Evolutionary conservation across 75 land plant species (phyloP), one percentile per base, ranked within the genome.

Genomic region (Selaginella moellendorffii): DNA sequence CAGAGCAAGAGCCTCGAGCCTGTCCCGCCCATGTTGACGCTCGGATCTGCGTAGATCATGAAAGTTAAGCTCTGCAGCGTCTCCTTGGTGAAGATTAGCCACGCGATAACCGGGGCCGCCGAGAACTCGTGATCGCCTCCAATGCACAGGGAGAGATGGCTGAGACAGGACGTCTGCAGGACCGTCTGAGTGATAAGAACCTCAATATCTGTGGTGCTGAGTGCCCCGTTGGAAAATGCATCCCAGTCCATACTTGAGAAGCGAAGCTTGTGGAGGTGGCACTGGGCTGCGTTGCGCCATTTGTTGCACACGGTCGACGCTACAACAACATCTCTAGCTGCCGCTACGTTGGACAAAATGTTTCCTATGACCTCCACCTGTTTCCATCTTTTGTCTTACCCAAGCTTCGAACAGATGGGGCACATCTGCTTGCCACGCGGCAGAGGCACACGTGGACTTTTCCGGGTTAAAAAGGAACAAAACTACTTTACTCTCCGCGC

Each of bases 291-390:
- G 21, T 80, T 78, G 62, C 79, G 70, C 88, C 88, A 88, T 68
- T 85, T 85, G 58, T 77, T 53, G 64, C 88, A 85, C 20, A 82
- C 78, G 21, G 88, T 76, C 20, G 92, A 87, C 0, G 92, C 88
- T 27, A 82, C 65, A 66, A 87, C 81, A 29, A 82, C 83, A 65
- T 87, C 92, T 10, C 88, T 69, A 5, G 92, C 92, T 24, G 81
- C 76, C 29, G 76, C 79, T 31, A 87, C 69, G 24, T 74, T 65
- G 19, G 92, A 85, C 1, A 87, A 71, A 25, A 87, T 85, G 70
- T 85, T 87, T 8, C 93, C 93, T 23, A 88, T 74, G 5, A 88
- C 93, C 67, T 88, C 93, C 21, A 88, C 83, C n/a, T n/a, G n/a
- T n/a, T n/a, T n/a, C n/a, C n/a, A n/a, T n/a, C n/a, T n/a, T n/a